A percentile compares a stretch with the other conserved stretches of the same genome.
These are phyloP conservation scores for Populus hybrid DNA, from an alignment of 441 rosid species.

Conservation along the genomic window DNA sequence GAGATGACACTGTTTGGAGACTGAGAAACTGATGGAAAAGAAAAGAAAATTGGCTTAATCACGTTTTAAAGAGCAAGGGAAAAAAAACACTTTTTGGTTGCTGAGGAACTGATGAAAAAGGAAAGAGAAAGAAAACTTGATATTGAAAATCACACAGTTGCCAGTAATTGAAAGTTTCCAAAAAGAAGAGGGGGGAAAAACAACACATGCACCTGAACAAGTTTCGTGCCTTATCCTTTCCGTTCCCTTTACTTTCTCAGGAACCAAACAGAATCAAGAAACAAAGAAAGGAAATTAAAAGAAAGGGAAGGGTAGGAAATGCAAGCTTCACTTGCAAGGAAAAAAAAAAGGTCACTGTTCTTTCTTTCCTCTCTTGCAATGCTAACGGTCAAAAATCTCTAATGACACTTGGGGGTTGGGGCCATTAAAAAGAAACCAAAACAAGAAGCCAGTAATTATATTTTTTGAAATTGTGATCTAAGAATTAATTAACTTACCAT, in stretches of 20 bases:
- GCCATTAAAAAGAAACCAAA: neutral
- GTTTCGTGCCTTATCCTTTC: neutral
- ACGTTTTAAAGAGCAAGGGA: neutral
- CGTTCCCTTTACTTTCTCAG: conserved; percentile 28
- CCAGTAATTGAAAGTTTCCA: neutral
- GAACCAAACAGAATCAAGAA: conserved; percentile 30
- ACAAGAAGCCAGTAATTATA: neutral
- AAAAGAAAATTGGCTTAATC: neutral
- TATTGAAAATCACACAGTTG: neutral
- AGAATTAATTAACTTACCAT: conserved; percentile 18
- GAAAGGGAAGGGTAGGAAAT: neutral
- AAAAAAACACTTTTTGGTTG: conserved; percentile 7
- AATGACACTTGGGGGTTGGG: neutral
- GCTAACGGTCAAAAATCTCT: conserved; percentile 14
- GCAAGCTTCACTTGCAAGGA: neutral
- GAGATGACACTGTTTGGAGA: neutral
- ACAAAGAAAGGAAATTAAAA: neutral
- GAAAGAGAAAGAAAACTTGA: neutral
- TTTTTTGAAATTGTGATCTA: neutral
- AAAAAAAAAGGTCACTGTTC: neutral
- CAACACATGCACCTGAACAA: neutral
- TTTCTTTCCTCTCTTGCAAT: neutral
- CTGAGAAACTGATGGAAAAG: neutral
- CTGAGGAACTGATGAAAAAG: conserved; percentile 11
- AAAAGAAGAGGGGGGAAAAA: neutral